A percentile compares a stretch with the other conserved stretches of the same genome.
These are phyloP conservation scores for Kodamaea neixiangensis DNA, from an alignment of 805 yeast species.

Conservation along the genomic window DNA sequence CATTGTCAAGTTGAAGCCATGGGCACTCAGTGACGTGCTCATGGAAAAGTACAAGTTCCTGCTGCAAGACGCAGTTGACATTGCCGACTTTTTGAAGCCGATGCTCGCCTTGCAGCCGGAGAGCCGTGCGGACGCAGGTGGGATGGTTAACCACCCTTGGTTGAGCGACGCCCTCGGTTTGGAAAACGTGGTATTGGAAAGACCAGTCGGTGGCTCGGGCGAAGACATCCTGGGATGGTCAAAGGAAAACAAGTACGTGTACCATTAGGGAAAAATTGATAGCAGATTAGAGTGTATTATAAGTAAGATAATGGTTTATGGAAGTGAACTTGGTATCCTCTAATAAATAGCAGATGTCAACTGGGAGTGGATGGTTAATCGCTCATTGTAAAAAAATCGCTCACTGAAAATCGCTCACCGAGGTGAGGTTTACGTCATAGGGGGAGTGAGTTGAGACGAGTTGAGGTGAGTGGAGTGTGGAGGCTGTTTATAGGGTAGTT, in stretches of 20 bases:
- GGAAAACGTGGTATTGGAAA: constrained; percentile 67
- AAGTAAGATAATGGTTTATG: neutral
- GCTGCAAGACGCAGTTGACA: constrained; percentile 65
- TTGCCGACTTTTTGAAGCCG: constrained; percentile 77
- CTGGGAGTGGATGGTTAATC: neutral
- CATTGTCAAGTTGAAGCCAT: constrained; percentile 79
- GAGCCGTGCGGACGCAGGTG: constrained; percentile 92
- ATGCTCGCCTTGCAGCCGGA: constrained; percentile 83
- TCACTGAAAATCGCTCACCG: no score
- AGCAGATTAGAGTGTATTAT: neutral
- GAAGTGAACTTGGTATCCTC: neutral
- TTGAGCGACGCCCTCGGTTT: constrained; percentile 72
- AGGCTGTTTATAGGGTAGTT: no score
- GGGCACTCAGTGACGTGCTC: constrained; percentile 84
- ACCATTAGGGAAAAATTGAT: constrained; percentile 2
- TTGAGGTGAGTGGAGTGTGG: no score
- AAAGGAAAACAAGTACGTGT: constrained; percentile 41
- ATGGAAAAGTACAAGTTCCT: constrained; percentile 81
- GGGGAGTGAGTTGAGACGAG: no score
- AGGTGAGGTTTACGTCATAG: no score
- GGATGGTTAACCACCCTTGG: constrained; percentile 89
- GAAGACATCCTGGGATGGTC: constrained; percentile 93
- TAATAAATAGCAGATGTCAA: neutral
- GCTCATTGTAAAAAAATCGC: neutral
- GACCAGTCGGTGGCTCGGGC: constrained; percentile 79